Conservation (phyloP, 2,329 filamentous ascomycete genomes). For the Penicillium sp. region DNA sequence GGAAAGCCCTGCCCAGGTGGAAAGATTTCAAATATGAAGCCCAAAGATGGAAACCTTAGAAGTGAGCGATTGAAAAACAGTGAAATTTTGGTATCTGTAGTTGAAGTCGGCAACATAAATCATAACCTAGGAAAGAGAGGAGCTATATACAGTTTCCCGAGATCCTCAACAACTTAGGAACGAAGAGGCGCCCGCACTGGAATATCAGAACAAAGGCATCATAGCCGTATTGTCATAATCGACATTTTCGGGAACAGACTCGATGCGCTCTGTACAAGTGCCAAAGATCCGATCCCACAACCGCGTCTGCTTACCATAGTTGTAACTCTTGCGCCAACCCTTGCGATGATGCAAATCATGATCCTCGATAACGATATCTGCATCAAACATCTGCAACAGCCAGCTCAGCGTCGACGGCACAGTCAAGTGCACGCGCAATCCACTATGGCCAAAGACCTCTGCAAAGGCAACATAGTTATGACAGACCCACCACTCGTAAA, state of each 20-base stretch:
- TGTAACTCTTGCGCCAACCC: conserved; percentile 41
- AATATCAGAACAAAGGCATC: conserved; percentile 33
- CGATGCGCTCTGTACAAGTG: conserved; percentile 41
- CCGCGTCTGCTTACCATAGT: conserved; percentile 40
- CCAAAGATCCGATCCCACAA: conserved; percentile 43
- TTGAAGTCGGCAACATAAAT: not conserved
- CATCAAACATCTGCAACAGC: conserved; percentile 36
- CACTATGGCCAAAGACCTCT: conserved; percentile 25
- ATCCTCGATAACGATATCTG: conserved; percentile 49
- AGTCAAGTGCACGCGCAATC: conserved; percentile 36
- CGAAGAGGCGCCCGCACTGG: not conserved
- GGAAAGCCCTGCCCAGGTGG: too few relatives aligned
- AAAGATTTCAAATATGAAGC: too few relatives aligned
- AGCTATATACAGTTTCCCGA: not conserved
- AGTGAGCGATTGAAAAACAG: not conserved
- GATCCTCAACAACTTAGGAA: not conserved
- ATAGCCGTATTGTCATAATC: conserved; percentile 33
- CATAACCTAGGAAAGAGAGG: not conserved
- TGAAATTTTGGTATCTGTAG: not conserved
- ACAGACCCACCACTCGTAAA: conserved; percentile 53
- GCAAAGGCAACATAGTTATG: conserved; percentile 48
- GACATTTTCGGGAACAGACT: conserved; percentile 34
- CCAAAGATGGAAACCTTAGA: too few relatives aligned
- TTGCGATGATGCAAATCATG: conserved; percentile 45
- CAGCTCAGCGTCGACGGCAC: conserved; percentile 40